phyloP scores from a whole-genome alignment of 768 basidiomycete genomes.

The Crucibulum laeve region DNA sequence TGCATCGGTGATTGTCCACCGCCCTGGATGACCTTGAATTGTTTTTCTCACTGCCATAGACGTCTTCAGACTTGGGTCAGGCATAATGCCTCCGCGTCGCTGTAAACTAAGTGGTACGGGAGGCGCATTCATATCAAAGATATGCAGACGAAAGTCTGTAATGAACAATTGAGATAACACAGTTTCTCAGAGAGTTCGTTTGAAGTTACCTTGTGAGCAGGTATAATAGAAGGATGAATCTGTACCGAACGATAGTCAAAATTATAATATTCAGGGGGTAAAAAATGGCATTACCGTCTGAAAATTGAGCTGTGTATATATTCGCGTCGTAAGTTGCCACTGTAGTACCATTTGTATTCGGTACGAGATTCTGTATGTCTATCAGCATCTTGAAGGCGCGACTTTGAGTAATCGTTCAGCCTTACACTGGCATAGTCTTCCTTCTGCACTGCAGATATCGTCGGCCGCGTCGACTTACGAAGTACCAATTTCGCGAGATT shows the following conservation, averaged over 20 bases:
- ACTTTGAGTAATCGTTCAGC: constrained; percentile 5
- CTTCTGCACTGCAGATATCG: constrained; percentile 28
- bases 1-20: constrained; percentile 95
- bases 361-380: constrained; percentile 56
- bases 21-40: constrained; percentile 70
- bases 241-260: constrained; percentile 18
- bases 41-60: constrained; percentile 50
- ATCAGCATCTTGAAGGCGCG: constrained; percentile 1
- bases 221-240: constrained; percentile 94
- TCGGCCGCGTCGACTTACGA: constrained; percentile 31
- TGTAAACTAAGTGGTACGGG: constrained; percentile 18
- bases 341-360: constrained; percentile 76
- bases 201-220: constrained; percentile 69
- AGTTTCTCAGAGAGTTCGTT: neutral
- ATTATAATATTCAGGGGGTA: neutral
- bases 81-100: constrained; percentile 4
- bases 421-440: constrained; percentile 58
- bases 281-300: constrained; percentile 43
- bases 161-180: neutral
- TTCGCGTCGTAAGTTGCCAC: constrained; percentile 72
- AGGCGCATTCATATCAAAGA: constrained; percentile 74
- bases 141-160: constrained; percentile 81
- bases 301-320: constrained; percentile 84
- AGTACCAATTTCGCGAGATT: constrained; percentile 50
- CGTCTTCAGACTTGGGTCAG: constrained; percentile 29